Percentiles rank a stretch among this genome's conserved stretches.
phyloP scores from a whole-genome alignment of 768 basidiomycete species.

The Sarcodon aspratus region DNA sequence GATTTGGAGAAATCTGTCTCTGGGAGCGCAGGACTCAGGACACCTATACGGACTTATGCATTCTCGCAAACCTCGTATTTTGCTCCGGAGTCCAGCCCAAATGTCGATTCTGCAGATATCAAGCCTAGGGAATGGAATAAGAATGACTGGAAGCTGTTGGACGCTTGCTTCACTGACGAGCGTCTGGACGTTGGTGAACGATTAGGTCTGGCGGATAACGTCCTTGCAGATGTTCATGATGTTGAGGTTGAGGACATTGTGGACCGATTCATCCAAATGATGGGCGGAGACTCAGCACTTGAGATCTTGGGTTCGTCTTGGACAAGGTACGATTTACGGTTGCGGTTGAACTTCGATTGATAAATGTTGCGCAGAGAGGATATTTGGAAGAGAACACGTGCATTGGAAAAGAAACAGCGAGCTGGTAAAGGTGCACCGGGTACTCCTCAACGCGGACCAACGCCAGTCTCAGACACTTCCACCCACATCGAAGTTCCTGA shows the following conservation, averaged over 20 bases:
- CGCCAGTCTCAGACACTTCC: slow-evolving; percentile 16
- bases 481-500: slow-evolving; percentile 28
- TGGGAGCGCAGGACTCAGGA: not conserved
- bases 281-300: slow-evolving; percentile 34
- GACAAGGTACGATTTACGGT: slow-evolving; percentile 35
- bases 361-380: slow-evolving; percentile 28
- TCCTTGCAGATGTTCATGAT: slow-evolving; percentile 38
- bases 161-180: slow-evolving; percentile 69
- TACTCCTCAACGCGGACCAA: slow-evolving; percentile 26
- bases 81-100: not conserved
- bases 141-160: slow-evolving; percentile 72
- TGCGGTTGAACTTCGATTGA: not conserved
- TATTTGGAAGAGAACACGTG: slow-evolving; percentile 37
- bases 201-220: slow-evolving; percentile 16
- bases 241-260: slow-evolving; percentile 50
- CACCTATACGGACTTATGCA: not conserved
- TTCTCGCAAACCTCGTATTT: slow-evolving; percentile 3
- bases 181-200: slow-evolving; percentile 35
- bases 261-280: slow-evolving; percentile 37
- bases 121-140: slow-evolving; percentile 45
- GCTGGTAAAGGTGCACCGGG: slow-evolving; percentile 46
- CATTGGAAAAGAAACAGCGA: slow-evolving; percentile 50
- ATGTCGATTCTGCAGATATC: slow-evolving; percentile 4
- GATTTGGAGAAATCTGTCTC: not conserved
- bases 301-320: slow-evolving; percentile 36